Conservation (phyloP, 208 protist genomes). For the Acanthamoeba royreba region DNA sequence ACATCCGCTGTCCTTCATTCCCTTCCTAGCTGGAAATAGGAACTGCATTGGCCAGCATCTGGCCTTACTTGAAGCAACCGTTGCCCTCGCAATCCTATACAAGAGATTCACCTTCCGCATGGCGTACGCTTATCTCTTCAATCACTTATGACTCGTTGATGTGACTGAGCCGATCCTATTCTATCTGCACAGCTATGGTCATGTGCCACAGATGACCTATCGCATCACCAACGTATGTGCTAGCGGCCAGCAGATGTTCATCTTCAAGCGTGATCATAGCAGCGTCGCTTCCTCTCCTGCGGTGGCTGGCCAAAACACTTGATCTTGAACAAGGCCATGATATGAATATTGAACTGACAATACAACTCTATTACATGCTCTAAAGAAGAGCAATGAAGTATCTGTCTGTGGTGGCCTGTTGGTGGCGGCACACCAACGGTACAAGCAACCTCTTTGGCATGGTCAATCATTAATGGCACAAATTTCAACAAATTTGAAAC, state of each 20-base stretch:
- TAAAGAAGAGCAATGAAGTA: too few relatives aligned
- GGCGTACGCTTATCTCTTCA: background rate
- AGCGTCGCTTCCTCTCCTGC: too few relatives aligned
- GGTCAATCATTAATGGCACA: too few relatives aligned
- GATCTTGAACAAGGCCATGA: too few relatives aligned
- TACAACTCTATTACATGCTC: too few relatives aligned
- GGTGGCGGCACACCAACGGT: too few relatives aligned
- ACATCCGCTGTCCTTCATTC: conserved; percentile 43
- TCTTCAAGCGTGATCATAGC: background rate
- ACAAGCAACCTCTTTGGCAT: too few relatives aligned
- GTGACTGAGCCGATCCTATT: background rate
- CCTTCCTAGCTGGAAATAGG: conserved; percentile 56
- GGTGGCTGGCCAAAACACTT: too few relatives aligned
- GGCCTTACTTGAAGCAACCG: conserved; percentile 30
- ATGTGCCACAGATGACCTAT: conserved; percentile 5
- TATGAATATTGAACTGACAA: too few relatives aligned
- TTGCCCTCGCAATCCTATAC: background rate
- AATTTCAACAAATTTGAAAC: too few relatives aligned
- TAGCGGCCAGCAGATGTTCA: background rate
- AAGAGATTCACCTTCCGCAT: conserved; percentile 12
- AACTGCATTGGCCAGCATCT: conserved; percentile 51
- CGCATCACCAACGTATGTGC: conserved; percentile 42
- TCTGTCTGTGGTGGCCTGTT: too few relatives aligned
- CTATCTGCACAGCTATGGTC: background rate
- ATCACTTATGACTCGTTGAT: background rate